These are phyloP conservation scores for Ramichloridium luteum DNA, from an alignment of 2,329 filamentous ascomycete species.

Conservation along the genomic window DNA sequence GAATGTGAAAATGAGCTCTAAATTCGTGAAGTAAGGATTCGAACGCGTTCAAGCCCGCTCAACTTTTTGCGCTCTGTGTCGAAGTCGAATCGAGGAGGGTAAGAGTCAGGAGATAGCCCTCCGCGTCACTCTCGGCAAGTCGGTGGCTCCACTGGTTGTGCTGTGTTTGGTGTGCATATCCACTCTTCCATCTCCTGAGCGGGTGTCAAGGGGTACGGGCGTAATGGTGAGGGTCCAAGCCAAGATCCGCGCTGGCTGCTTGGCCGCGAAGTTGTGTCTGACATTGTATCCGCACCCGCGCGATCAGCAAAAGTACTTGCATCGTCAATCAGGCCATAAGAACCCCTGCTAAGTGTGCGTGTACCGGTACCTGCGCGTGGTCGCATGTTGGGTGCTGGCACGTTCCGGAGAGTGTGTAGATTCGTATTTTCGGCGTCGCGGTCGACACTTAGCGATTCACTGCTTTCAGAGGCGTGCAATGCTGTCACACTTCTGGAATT, in stretches of 20 bases:
- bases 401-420: conserved; percentile 22
- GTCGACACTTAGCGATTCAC: conserved; percentile 19
- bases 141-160: no score
- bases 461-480: conserved; percentile 15
- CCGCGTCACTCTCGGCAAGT: no score
- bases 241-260: conserved; percentile 10
- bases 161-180: no score
- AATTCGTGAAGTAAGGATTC: no score
- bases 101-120: no score
- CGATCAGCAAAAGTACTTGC: conserved; percentile 11
- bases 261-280: conserved; percentile 7
- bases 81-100: no score
- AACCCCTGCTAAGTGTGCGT: conserved; percentile 11
- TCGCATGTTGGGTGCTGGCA: conserved; percentile 23
- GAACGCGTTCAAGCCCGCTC: no score
- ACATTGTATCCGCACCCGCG: conserved; percentile 5
- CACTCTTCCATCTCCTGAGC: conserved; percentile 17
- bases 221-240: conserved; percentile 4
- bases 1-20: no score
- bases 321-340: conserved; percentile 9
- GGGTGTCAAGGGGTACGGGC: conserved; percentile 10
- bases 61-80: no score
- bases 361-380: conserved; percentile 23
- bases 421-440: conserved; percentile 21
- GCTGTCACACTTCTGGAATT: conserved; percentile 7